Evolutionary conservation across 495 filamentous ascomycete species (phyloP), one percentile per base, ranked within the genome.

Genomic region (Parachaetomium inaequale): DNA sequence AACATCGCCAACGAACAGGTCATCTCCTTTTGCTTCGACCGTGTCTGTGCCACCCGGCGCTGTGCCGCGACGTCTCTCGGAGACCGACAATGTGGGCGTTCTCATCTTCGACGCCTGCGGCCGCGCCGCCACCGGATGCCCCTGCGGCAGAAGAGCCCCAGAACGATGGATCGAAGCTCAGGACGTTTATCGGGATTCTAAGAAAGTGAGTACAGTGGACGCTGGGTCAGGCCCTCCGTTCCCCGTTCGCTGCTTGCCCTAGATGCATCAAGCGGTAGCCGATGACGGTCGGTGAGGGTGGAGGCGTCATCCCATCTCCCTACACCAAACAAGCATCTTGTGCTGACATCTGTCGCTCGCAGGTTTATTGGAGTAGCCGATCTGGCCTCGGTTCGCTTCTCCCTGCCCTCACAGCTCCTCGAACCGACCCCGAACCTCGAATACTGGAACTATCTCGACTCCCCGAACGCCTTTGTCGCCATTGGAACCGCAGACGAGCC

Each of bases 401-500:
- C 93, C 2, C 82, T 98, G 26, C 94, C 94, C 3, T 91, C 94
- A 29, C 93, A 97, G 72, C 88, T 98, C 25, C 81, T 98, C 66
- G 94, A 98, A 72, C 94, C 94, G 19, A 92, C 89, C 4, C 94
- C 94, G 28, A 98, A 98, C 69, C 80, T 98, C 63, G 94, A 98
- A 79, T 98, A 98, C 76, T 98, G 94, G 94, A 92, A 94, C 66
- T 98, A 98, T 69, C 81, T 98, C 71, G 94, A 98, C 73, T 85
- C 91, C 64, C 94, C 94, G 7, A 95, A 96, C 75, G 90, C 92
- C 43, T 98, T 98, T 75, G 85, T 91, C 68, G 93, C 92, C 61
- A 97, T 98, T 76, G 94, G 93, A 62, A 93, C 93, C 68, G 93
- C 93, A 10, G 88, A 97, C 63, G 92, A 97, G 66, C 82, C 85